These are phyloP conservation scores for Colletotrichum coccodes DNA, from an alignment of 2,329 filamentous ascomycete species.

Conservation along the genomic window DNA sequence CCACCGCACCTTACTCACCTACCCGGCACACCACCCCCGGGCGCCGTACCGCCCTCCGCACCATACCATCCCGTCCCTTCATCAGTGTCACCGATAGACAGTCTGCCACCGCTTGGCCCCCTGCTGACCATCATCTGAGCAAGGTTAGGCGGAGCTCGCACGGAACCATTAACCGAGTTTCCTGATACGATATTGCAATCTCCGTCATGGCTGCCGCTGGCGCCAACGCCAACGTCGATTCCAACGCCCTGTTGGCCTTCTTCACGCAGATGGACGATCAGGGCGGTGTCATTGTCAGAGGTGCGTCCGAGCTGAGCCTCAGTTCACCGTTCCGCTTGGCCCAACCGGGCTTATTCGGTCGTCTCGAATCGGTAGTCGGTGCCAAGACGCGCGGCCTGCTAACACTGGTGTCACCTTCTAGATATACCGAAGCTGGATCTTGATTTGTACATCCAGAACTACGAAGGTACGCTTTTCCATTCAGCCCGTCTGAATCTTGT, in stretches of 20 bases:
- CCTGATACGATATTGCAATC: slow-evolving; percentile 21
- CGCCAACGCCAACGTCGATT: slow-evolving; percentile 20
- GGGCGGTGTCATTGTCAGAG: slow-evolving; percentile 59
- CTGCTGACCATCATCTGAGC: slow-evolving; percentile 22
- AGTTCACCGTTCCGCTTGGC: slow-evolving; percentile 6
- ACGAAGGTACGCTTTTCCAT: slow-evolving; percentile 70
- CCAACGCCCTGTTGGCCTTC: slow-evolving; percentile 48
- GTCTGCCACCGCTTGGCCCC: slow-evolving; percentile 4
- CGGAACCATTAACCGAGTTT: not conserved
- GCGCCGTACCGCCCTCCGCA: not conserved
- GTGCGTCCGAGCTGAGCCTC: slow-evolving; percentile 41
- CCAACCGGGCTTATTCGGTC: not conserved
- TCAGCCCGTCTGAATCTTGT: slow-evolving; percentile 15
- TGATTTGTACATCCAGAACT: slow-evolving; percentile 90
- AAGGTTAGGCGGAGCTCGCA: slow-evolving; percentile 16
- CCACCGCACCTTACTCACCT: slow-evolving; percentile 14
- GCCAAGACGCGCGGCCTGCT: slow-evolving; percentile 33
- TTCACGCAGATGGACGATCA: slow-evolving; percentile 58
- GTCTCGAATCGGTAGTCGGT: slow-evolving; percentile 14
- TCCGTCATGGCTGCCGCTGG: slow-evolving; percentile 49
- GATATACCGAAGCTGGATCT: slow-evolving; percentile 83
- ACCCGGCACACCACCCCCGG: slow-evolving; percentile 2
- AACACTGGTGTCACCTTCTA: slow-evolving; percentile 20
- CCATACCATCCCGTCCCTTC: slow-evolving; percentile 1
- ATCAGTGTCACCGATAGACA: slow-evolving; percentile 13